Percentiles rank a stretch among this genome's conserved stretches.
Evolutionary conservation across 352 stramenopile species (phyloP).

Genomic region (Lagenidium giganteum): DNA sequence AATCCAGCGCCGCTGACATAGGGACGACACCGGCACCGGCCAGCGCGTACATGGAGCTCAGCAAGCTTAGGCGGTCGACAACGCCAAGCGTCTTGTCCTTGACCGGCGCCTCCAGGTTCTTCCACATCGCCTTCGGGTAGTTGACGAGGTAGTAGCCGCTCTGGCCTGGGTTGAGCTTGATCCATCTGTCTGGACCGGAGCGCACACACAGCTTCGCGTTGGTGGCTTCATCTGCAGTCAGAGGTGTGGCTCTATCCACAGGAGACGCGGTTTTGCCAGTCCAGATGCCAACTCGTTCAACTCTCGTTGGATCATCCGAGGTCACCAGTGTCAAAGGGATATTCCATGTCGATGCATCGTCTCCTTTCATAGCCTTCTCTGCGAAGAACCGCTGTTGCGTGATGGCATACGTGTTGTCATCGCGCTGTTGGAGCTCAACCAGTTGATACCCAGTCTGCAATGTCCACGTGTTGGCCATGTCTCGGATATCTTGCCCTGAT

Average conservation of each 20-base stretch:
- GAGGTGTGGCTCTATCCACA: no score
- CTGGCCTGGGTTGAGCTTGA: slow-evolving; percentile 96
- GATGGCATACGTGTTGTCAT: slow-evolving; percentile 62
- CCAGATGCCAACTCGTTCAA: slow-evolving; percentile 70
- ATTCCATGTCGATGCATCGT: slow-evolving; percentile 74
- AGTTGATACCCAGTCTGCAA: slow-evolving; percentile 94
- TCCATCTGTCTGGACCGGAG: no score
- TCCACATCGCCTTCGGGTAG: slow-evolving; percentile 86
- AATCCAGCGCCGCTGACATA: slow-evolving; percentile 51
- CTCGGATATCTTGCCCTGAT: slow-evolving; percentile 84
- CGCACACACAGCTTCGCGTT: slow-evolving; percentile 59
- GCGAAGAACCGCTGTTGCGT: slow-evolving; percentile 93
- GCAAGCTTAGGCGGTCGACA: slow-evolving; percentile 88
- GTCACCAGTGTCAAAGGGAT: slow-evolving; percentile 79
- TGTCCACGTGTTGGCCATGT: slow-evolving; percentile 94
- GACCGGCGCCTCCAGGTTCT: slow-evolving; percentile 60
- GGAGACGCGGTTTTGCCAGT: slow-evolving; percentile 37
- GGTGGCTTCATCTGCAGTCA: slow-evolving; percentile 81
- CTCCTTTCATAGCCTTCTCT: slow-evolving; percentile 66
- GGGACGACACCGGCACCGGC: slow-evolving; percentile 49
- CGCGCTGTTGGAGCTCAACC: slow-evolving; percentile 69
- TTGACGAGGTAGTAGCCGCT: slow-evolving; percentile 93
- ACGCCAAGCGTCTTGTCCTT: slow-evolving; percentile 48
- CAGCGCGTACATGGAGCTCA: slow-evolving; percentile 92
- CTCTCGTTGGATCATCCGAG: slow-evolving; percentile 26